Percentiles rank a stretch among this genome's conserved stretches.
These are phyloP conservation scores for Simplicillium sp. DNA, from an alignment of 2,329 filamentous ascomycete genomes.

Conservation along the genomic window DNA sequence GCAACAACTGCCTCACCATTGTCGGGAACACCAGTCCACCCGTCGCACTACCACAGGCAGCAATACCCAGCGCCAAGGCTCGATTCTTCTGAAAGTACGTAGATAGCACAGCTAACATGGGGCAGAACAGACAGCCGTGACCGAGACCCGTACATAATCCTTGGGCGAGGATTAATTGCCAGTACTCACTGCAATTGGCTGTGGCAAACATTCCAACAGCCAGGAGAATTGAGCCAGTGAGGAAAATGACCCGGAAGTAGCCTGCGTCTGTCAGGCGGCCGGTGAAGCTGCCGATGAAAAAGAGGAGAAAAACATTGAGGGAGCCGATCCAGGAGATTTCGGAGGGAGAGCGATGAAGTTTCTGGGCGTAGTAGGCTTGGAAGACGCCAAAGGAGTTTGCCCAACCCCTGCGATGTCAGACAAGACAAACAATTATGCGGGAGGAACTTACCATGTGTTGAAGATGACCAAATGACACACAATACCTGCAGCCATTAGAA, in stretches of 20 bases:
- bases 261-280: slow-evolving; percentile 45
- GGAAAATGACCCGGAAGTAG: slow-evolving; percentile 34
- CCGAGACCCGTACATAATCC: slow-evolving; percentile 49
- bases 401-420: slow-evolving; percentile 28
- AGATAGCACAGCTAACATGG: slow-evolving; percentile 53
- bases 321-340: slow-evolving; percentile 46
- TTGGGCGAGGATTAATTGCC: slow-evolving; percentile 47
- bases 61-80: slow-evolving; percentile 51
- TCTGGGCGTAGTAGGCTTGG: slow-evolving; percentile 39
- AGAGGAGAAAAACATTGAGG: slow-evolving; percentile 42
- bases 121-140: slow-evolving; percentile 54
- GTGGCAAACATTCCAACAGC: slow-evolving; percentile 39
- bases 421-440: background rate
- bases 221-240: slow-evolving; percentile 29
- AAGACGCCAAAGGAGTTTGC: slow-evolving; percentile 48
- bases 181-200: slow-evolving; percentile 37
- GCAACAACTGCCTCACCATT: slow-evolving; percentile 17
- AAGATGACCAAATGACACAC: slow-evolving; percentile 34
- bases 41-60: slow-evolving; percentile 49
- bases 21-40: slow-evolving; percentile 49
- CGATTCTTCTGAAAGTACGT: slow-evolving; percentile 54
- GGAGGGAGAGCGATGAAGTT: slow-evolving; percentile 28
- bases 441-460: slow-evolving; percentile 34
- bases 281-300: slow-evolving; percentile 43
- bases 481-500: slow-evolving; percentile 6